Base-by-base conservation (phyloP, 1,139 yeast genomes). In the Yamadazyma songkhlaensis region DNA sequence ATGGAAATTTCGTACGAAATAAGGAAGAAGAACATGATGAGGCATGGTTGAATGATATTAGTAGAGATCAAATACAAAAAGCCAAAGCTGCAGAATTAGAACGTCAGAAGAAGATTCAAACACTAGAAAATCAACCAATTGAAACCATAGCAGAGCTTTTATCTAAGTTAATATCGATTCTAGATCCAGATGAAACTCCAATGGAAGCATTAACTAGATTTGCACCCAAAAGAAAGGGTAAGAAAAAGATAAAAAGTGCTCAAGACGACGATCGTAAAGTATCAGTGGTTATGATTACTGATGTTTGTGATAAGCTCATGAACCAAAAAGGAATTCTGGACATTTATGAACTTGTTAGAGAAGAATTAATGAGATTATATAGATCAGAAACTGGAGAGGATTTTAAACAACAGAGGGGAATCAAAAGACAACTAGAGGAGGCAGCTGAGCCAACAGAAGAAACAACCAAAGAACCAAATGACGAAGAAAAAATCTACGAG, bases 181-280 rank as follows among this genome's bases (percentile, higher is more conserved):
- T 84, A 29, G 75, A 79, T 29, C 77, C 83, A 0, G 83, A 78
- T 3, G 92, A 84, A 52, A 71, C 83, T 0, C 75, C 86, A 2
- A 46, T 81, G 54, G 90, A 84, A 48, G 79, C 84, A 0, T 57
- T 81, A 25, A 74, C 73, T 11, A 53, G 82, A 36, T 51, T 75
- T 31, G 63, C 64, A 6, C 53, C 55, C 1, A 59, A 59, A 26
- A 53, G 51, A 40, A 51, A 41, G 25, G 50, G 44, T 35, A 45
- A 38, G 29, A 49, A 47, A 25, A 38, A 34, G 17, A 13, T 14
- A 6, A 12, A 17, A 2, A 50, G 47, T 20, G 40, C 34, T 11
- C 41, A 43, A 33, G 62, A 61, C n/a, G 23, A 36, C 14, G 35
- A 38, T 3, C 50, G 64, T 13, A 67, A 63, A 37, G 29, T 44